phyloP scores from a whole-genome alignment of 2,329 filamentous ascomycete genomes.

The Aspergillus pseudoglaucus region DNA sequence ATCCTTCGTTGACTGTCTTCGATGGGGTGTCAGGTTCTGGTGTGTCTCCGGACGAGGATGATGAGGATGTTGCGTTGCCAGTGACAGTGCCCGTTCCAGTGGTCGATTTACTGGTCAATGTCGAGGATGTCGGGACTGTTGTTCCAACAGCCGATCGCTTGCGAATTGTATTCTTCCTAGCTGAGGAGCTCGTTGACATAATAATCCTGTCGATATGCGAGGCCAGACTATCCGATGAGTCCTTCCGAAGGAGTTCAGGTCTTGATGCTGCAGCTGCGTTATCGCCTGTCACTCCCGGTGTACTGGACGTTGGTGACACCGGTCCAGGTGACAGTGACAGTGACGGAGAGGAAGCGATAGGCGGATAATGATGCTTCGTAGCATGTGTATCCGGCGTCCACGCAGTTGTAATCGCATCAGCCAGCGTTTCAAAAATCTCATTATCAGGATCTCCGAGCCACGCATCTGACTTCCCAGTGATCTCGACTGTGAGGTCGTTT shows the following conservation, averaged over 20 bases:
- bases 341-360: constrained; percentile 10
- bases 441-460: constrained; percentile 93
- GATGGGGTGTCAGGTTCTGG: no score
- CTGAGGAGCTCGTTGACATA: constrained; percentile 30
- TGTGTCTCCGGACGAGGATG: no score
- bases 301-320: not conserved
- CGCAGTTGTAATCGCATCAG: constrained; percentile 73
- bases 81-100: not conserved
- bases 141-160: constrained; percentile 21
- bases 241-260: constrained; percentile 24
- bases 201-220: constrained; percentile 35
- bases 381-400: constrained; percentile 55
- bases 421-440: constrained; percentile 82
- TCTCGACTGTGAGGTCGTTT: constrained; percentile 72
- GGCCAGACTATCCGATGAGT: constrained; percentile 34
- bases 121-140: constrained; percentile 35
- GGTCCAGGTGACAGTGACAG: constrained; percentile 7
- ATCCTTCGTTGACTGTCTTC: no score
- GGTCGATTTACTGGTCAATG: constrained; percentile 21
- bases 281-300: no score
- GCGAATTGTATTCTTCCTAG: constrained; percentile 20
- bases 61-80: not conserved
- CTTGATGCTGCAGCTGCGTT: constrained; percentile 8
- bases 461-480: constrained; percentile 90
- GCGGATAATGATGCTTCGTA: constrained; percentile 29